phyloP scores from a whole-genome alignment of 2,329 filamentous ascomycete genomes.

The Xylariomycetidae sp. region DNA sequence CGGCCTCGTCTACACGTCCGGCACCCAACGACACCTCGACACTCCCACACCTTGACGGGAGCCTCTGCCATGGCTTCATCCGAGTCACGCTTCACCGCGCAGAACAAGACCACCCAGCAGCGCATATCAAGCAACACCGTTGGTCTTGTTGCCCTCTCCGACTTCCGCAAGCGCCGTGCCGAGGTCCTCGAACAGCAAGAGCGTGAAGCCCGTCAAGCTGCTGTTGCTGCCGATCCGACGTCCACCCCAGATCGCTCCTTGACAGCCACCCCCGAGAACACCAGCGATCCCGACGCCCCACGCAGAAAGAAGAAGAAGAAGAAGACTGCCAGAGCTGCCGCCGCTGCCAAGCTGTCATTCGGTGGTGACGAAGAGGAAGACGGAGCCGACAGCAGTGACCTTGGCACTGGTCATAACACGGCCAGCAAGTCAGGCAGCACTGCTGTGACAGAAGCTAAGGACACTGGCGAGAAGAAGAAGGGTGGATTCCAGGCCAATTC shows the following conservation, averaged over 20 bases:
- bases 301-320: constrained; percentile 45
- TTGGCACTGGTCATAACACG: no score
- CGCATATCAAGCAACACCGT: constrained; percentile 81
- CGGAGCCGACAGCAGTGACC: constrained; percentile 35
- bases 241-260: constrained; percentile 42
- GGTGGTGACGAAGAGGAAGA: constrained; percentile 59
- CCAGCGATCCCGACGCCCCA: constrained; percentile 28
- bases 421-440: no score
- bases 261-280: constrained; percentile 41
- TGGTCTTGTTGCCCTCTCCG: constrained; percentile 83
- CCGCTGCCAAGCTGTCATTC: constrained; percentile 56
- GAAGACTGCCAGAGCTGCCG: constrained; percentile 30
- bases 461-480: constrained; percentile 17
- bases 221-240: constrained; percentile 30
- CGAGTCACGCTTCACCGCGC: constrained; percentile 63
- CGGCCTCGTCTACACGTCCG: no score
- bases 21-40: no score
- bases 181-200: constrained; percentile 91
- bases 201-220: constrained; percentile 65
- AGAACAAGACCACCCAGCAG: constrained; percentile 72
- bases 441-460: neutral
- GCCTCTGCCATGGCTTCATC: constrained; percentile 20
- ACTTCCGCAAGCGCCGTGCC: constrained; percentile 92
- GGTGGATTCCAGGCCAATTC: constrained; percentile 57
- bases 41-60: no score